phyloP scores from a whole-genome alignment of 257 asterid genomes.

The Fraxinus cuspidata region DNA sequence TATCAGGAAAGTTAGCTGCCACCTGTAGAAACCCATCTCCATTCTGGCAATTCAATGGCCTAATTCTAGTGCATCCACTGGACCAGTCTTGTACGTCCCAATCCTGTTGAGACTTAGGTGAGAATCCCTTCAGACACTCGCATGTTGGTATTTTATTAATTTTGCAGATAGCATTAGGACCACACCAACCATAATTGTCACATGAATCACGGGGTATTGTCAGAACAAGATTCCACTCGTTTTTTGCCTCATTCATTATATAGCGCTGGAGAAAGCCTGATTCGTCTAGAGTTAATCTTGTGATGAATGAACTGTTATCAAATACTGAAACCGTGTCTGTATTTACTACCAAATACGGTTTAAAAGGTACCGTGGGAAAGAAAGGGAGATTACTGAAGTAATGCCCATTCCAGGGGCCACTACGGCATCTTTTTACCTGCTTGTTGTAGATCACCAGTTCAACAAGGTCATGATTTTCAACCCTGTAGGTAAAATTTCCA shows the following conservation, averaged over 20 bases:
- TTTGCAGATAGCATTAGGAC: constrained; percentile 34
- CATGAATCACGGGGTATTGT: constrained; percentile 19
- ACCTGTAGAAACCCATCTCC: background rate
- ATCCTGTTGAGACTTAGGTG: constrained; percentile 9
- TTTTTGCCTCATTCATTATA: constrained; percentile 21
- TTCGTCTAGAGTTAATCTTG: constrained; percentile 14
- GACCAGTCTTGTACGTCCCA: constrained; percentile 40
- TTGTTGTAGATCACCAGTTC: constrained; percentile 22
- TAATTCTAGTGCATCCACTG: constrained; percentile 29
- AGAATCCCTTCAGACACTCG: constrained; percentile 33
- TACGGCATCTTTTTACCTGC: background rate
- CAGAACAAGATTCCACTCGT: constrained; percentile 23
- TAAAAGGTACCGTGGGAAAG: constrained; percentile 12
- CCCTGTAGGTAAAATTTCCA: constrained; percentile 27
- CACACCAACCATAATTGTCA: constrained; percentile 34
- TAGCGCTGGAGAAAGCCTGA: constrained; percentile 10
- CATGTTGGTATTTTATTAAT: constrained; percentile 15
- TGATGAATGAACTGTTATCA: constrained; percentile 16
- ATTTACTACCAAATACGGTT: background rate
- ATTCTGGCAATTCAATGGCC: background rate
- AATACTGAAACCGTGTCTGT: constrained; percentile 4
- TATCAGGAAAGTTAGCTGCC: background rate
- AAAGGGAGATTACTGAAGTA: constrained; percentile 18
- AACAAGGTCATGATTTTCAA: constrained; percentile 33
- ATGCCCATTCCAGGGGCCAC: constrained; percentile 42